Conservation (phyloP, 129 eudicot species). For the Calendula officinalis region DNA sequence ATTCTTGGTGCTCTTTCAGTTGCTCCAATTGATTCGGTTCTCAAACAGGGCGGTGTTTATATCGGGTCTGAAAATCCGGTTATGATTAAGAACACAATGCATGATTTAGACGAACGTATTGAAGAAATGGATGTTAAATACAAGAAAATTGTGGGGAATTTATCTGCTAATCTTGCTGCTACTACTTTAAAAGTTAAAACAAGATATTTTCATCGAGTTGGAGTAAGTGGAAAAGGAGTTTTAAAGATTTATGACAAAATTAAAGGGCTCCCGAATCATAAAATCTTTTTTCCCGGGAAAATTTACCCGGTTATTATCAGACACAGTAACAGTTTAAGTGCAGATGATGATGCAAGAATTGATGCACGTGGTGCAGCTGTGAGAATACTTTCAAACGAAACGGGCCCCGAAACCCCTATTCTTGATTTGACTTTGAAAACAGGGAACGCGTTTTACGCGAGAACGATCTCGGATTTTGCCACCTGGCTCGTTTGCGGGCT, state of each 20-base stretch:
- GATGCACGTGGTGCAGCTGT: constrained; percentile 88
- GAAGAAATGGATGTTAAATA: constrained; percentile 77
- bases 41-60: constrained; percentile 72
- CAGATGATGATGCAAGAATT: constrained; percentile 88
- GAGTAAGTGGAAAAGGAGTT: constrained; percentile 70
- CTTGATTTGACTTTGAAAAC: constrained; percentile 77
- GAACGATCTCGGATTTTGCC: constrained; percentile 79
- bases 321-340: constrained; percentile 83
- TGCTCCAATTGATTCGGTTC: constrained; percentile 64
- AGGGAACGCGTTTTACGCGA: constrained; percentile 81
- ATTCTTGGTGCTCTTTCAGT: constrained; percentile 85
- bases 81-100: constrained; percentile 79
- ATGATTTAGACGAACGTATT: constrained; percentile 67
- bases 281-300: constrained; percentile 62
- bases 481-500: constrained; percentile 87
- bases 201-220: constrained; percentile 85
- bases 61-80: constrained; percentile 69
- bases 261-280: constrained; percentile 62
- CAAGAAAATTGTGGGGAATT: constrained; percentile 76
- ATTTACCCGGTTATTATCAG: constrained; percentile 63
- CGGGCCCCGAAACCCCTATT: constrained; percentile 35
- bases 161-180: constrained; percentile 82
- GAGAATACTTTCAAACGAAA: constrained; percentile 49
- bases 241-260: constrained; percentile 56
- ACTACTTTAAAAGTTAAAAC: constrained; percentile 74